Percentiles rank a stretch among this genome's conserved stretches.
Evolutionary conservation across 768 basidiomycete species (phyloP).

Genomic region (Tulasnella sp.): DNA sequence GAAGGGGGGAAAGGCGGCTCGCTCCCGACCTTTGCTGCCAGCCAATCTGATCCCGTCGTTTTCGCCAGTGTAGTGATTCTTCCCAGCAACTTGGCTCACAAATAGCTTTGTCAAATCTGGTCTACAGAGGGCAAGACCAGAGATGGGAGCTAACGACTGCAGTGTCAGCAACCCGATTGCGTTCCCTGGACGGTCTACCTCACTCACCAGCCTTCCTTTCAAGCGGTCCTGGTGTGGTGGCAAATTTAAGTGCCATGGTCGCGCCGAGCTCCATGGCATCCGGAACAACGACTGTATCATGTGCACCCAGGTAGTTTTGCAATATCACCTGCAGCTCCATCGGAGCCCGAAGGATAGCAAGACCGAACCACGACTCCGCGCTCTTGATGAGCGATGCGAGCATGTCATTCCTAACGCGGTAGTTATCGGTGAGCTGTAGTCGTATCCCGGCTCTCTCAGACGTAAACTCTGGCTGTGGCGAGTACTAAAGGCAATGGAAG

Average conservation of each 20-base stretch:
- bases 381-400: slow-evolving; percentile 67
- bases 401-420: slow-evolving; percentile 79
- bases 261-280: slow-evolving; percentile 87
- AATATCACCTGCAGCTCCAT: slow-evolving; percentile 89
- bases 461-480: slow-evolving; percentile 76
- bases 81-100: slow-evolving; percentile 81
- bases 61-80: slow-evolving; percentile 87
- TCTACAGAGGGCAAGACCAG: slow-evolving; percentile 46
- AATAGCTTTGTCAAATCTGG: slow-evolving; percentile 79
- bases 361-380: slow-evolving; percentile 78
- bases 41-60: slow-evolving; percentile 74
- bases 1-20: not conserved
- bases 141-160: slow-evolving; percentile 32
- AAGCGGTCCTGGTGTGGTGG: slow-evolving; percentile 71
- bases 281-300: slow-evolving; percentile 62
- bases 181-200: too few relatives aligned
- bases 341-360: slow-evolving; percentile 83
- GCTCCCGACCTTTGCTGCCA: slow-evolving; percentile 53
- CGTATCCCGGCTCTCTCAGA: slow-evolving; percentile 74
- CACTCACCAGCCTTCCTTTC: slow-evolving; percentile 51
- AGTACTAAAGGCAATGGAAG: slow-evolving; percentile 56
- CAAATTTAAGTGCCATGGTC: slow-evolving; percentile 81
- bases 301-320: slow-evolving; percentile 87
- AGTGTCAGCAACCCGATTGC: too few relatives aligned
- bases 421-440: slow-evolving; percentile 81